Base-by-base conservation (phyloP, 805 yeast species). In the Pichia cephalocereana region DNA sequence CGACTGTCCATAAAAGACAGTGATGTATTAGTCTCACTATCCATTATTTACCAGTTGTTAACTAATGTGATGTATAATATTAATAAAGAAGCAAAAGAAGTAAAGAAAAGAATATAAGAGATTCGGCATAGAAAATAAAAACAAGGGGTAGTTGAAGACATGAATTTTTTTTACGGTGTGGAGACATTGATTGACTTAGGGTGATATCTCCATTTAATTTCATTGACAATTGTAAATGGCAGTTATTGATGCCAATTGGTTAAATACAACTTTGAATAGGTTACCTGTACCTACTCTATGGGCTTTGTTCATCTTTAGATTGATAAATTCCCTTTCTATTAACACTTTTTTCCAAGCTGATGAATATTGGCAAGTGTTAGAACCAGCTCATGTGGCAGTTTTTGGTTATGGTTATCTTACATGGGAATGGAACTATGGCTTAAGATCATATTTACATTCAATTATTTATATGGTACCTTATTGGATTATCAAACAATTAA, bases 261-360 rank as follows among this genome's bases (percentile, higher is more conserved):
- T 44, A 2, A 28, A 36, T 30, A 6, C 7, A 5, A 15, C 26
- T 8, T 12, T 47, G 4, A 39, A 40, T 11, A 28, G 15, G 8
- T 8, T 34, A 1, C 42, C 45, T 1, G 34, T 6, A 14, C 38
- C 40, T 2, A 6, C 41, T 11, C 46, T 50, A 39, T 31, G 40
- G 31, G 8, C 38, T 12, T 14, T 78, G 7, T 48, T 77, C 3
- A 44, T 69, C 0, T 53, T 75, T n/a, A 65, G 96, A 38, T 52
- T 82, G 10, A 32, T 76, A 57, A 88, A 89, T 63, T 77, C 95
- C 0, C 59, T 85, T 26, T 62, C 80, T 1, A 76, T 79, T 6
- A 61, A 61, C 47, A 88, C 98, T 0, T 93, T 80, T 61, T 93
- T 93, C 67, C 99, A 93, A 63, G 91, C 99, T 0, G 99, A 93